These are phyloP conservation scores for Colletotrichum sp. DNA, from an alignment of 2,329 filamentous ascomycete genomes.

Conservation along the genomic window DNA sequence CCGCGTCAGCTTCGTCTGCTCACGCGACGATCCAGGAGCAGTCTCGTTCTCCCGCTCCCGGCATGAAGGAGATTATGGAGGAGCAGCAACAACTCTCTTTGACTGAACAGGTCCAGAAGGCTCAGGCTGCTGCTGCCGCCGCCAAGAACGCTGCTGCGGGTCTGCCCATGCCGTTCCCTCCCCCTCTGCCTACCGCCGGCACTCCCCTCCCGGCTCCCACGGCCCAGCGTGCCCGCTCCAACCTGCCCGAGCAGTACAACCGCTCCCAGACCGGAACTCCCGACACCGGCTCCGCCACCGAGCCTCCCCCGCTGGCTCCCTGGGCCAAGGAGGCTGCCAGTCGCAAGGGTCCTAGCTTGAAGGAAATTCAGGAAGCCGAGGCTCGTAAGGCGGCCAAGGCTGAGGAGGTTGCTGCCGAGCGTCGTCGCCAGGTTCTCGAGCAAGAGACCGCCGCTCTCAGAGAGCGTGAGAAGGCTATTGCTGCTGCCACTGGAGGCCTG, in stretches of 20 bases:
- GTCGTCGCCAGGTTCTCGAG: conserved; percentile 79
- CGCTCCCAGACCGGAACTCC: conserved; percentile 83
- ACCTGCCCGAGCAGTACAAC: conserved; percentile 76
- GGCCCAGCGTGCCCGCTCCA: conserved; percentile 83
- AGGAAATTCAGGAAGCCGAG: conserved; percentile 96
- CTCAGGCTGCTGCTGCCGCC: conserved; percentile 54
- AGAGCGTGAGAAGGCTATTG: conserved; percentile 64
- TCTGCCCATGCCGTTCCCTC: conserved; percentile 78
- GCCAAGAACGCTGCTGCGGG: conserved; percentile 60
- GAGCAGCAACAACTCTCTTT: conserved; percentile 61
- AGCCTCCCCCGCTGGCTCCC: conserved; percentile 80
- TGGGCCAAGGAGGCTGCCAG: conserved; percentile 89
- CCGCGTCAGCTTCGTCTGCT: conserved; percentile 9
- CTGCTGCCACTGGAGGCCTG: conserved; percentile 71
- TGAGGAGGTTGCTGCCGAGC: conserved; percentile 80
- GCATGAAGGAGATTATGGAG: conserved; percentile 22
- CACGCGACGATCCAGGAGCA: conserved; percentile 19
- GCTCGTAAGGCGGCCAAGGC: conserved; percentile 90
- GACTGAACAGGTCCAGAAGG: conserved; percentile 85
- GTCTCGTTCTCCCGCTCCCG: conserved; percentile 7
- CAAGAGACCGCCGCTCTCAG: conserved; percentile 71
- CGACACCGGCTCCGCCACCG: conserved; percentile 48
- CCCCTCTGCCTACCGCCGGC: conserved; percentile 73
- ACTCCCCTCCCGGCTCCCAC: conserved; percentile 89
- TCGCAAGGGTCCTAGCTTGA: conserved; percentile 87